Evolutionary conservation across 179 eudicot genomes (phyloP), one percentile per base, ranked within the genome.

Genomic region (Beta macrorhiza): DNA sequence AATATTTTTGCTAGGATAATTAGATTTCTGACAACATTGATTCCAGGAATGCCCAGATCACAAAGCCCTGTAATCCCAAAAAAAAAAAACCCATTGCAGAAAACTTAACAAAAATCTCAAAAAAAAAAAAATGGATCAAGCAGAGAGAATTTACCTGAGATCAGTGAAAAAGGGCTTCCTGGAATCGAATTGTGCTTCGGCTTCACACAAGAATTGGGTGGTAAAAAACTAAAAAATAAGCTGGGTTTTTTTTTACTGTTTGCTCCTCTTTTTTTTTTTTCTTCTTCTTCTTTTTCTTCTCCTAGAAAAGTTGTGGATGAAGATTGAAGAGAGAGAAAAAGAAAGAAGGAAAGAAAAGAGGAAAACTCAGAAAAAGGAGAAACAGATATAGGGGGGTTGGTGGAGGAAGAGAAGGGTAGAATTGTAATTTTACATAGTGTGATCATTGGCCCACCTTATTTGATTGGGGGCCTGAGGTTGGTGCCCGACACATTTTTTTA

Each of bases 11-110:
- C 53, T 12, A 29, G 44, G 55, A 45, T 74, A 59, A 59, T 47
- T 51, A 67, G 69, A 61, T 15, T 58, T 51, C 29, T n/a, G 17
- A 56, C 77, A 68, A 83, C 90, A 89, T 86, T 79, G 87, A 81
- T 75, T 45, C 82, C 85, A 77, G 76, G 71, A 72, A 70, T 72
- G 56, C 80, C 80, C 80, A 72, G 74, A 82, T 86, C 87, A 86
- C 74, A 74, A 78, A 84, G 29, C 72, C 73, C 87, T 83, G 81
- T 32, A 64, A 81, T 59, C 67, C 25, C 62, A 58, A 53, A 32
- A 74, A 73, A 37, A 37, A n/a, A n/a, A 1, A 5, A 15, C 2
- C 4, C 71, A 83, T 56, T 67, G 17, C 82, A 72, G n/a, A 25
- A 56, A 64, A 79, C 45, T 32, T 68, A 79, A 53, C 22, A 29